Evolutionary conservation across 768 basidiomycete species (phyloP).

Genomic region (Lactarius hengduanensis): DNA sequence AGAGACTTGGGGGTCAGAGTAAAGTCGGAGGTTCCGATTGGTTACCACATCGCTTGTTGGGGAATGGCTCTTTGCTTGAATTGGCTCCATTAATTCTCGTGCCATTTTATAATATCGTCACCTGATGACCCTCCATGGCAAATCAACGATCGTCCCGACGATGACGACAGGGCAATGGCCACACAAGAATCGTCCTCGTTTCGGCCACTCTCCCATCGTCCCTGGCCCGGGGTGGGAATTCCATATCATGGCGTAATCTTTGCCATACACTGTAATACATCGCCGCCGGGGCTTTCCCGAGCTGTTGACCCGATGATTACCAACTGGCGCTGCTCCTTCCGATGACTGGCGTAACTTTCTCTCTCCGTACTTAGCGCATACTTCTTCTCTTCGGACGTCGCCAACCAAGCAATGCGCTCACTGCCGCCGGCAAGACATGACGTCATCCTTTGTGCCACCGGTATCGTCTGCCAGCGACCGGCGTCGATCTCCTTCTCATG

Average conservation of each 20-base stretch:
- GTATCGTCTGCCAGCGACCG: no score
- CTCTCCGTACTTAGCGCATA: no score
- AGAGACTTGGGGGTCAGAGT: constrained; percentile 9
- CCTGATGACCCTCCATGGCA: neutral
- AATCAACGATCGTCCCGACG: neutral
- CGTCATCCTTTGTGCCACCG: neutral
- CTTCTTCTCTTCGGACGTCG: neutral
- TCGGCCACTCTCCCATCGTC: neutral
- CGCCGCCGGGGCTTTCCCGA: neutral
- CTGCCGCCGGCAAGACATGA: no score
- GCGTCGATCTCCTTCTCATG: no score
- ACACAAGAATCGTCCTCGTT: neutral
- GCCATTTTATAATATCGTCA: constrained; percentile 10
- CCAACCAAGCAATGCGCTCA: no score
- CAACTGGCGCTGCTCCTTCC: neutral
- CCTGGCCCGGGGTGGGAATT: neutral
- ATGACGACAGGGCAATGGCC: neutral
- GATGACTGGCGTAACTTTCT: no score
- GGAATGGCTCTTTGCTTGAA: neutral
- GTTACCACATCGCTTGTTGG: constrained; percentile 18
- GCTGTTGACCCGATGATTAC: neutral
- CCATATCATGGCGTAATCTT: neutral
- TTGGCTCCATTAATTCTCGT: neutral
- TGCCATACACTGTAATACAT: neutral
- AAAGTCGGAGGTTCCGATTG: constrained; percentile 20